A percentile compares a stretch with the other conserved stretches of the same genome.
Conservation (phyloP, 75 land plant genomes). For the Cupressus sempervirens region DNA sequence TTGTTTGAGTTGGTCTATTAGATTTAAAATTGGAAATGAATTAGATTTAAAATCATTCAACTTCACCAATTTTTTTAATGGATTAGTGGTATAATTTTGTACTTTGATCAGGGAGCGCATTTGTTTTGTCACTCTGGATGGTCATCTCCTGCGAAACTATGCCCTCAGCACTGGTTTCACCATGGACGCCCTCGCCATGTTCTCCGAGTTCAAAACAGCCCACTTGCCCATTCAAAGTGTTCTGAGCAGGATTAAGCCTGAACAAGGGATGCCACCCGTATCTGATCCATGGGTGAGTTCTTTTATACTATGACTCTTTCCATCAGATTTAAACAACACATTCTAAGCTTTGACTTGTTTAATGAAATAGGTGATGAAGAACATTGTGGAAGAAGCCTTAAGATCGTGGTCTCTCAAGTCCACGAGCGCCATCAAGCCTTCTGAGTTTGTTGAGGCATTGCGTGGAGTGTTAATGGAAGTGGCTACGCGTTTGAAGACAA, state of each 20-base stretch:
- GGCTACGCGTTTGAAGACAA: constrained; percentile 37
- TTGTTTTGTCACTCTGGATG: constrained; percentile 61
- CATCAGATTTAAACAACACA: no score
- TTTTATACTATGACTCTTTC: neutral
- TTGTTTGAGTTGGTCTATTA: no score
- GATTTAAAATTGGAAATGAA: no score
- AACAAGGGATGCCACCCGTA: constrained; percentile 62
- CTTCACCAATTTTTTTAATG: no score
- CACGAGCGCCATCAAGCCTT: constrained; percentile 34
- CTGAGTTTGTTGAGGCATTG: constrained; percentile 47
- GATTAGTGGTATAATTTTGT: neutral
- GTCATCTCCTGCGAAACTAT: constrained; percentile 51
- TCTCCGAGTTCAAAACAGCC: neutral
- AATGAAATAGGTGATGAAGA: constrained; percentile 35
- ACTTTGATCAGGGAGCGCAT: constrained; percentile 50
- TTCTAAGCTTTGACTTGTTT: no score
- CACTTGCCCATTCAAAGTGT: neutral
- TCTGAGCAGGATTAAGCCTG: constrained; percentile 24
- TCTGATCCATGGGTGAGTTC: constrained; percentile 55
- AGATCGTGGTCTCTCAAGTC: constrained; percentile 9
- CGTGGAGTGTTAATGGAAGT: constrained; percentile 37
- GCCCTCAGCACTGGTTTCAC: constrained; percentile 38
- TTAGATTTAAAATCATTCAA: no score
- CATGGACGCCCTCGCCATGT: constrained; percentile 40
- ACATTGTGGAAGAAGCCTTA: constrained; percentile 47